Evolutionary conservation across 1,139 yeast genomes (phyloP), one percentile per base, ranked within the genome.

Genomic region (Neolecta irregularis): DNA sequence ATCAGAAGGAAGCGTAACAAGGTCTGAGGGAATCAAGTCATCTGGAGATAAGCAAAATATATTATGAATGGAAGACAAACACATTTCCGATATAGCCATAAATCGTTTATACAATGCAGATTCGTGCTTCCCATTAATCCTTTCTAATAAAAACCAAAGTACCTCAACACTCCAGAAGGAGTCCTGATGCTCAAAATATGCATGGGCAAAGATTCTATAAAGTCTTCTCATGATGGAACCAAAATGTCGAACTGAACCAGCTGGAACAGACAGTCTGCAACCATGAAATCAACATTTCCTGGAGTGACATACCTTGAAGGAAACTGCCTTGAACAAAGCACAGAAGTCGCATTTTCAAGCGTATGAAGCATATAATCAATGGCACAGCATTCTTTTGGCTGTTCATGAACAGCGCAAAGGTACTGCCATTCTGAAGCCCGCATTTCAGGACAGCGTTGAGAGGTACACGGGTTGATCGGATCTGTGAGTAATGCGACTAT

Each of bases 141-240:
- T 7, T 7, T 15, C 11, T 12, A 7, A 28, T 20, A 16, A 15
- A 6, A 28, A 4, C 20, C 20, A 16, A 16, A 9, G 22, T 15
- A 16, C 31, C 13, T 28, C 31, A 16, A 28, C 31, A 20, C 22
- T 28, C 31, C 31, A 28, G 12, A 28, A 28, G 6, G 13, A 7
- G n/a, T 28, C 36, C 12, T 20, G 17, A 29, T 33, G 36, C 8
- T 33, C 20, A 11, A 21, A 33, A 26, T 31, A 33, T 13, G 36
- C 36, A 30, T 33, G 36, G n/a, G 20, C 33, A 33, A 25, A 33
- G 25, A 33, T 33, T 8, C 36, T 16, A 30, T 33, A 33, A n/a
- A 19, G 21, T 9, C 36, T 30, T 12, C 36, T 30, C 36, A 33
- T 24, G 6, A 25, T 33, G 6, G 35, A 15, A 5, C 31, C 22